Evolutionary conservation across 768 basidiomycete genomes (phyloP), one percentile per base, ranked within the genome.

Genomic region (Boletus rubroflammeus): DNA sequence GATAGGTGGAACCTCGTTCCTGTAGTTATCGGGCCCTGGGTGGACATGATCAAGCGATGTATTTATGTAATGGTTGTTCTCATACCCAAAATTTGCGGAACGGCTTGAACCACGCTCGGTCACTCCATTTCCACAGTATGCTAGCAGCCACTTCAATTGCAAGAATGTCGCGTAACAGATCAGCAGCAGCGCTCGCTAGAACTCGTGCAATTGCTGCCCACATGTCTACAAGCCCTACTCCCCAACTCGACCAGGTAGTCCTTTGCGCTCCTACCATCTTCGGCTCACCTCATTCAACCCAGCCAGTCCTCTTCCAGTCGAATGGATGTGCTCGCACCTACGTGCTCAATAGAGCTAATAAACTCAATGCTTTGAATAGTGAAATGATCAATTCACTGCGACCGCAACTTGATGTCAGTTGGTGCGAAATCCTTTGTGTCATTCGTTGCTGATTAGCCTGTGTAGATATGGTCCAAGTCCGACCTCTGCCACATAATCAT

Each of bases 281-380:
- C 44, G 3, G 28, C 29, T 49, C 47, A 56, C n/a, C 58, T 44
- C 57, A 54, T 60, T 69, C 62, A 59, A 71, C 21, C 48, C 45
- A 71, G 69, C 76, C 81, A 38, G 85, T 93, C 26, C 72, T 81
- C 32, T 92, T 90, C 64, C 83, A 89, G 66, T 84, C 86, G 25
- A 81, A 80, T 48, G 75, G 81, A 40, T 75, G 77, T 53, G 64
- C 84, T 26, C 78, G 93, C 55, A 82, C 79, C 23, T 93, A 86
- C 64, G 78, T 82, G 39, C 82, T 98, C 50, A 96, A 97, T 64
- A 80, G 94, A 50, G 82, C 89, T 0, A 68, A 68, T 55, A 90
- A 90, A 70, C 77, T 90, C 32, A 98, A 98, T 74, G 84, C 91
- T 3, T 79, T 98, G 51, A 83, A 91, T 67, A 75, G 80, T 38